Percentiles rank a stretch among this genome's conserved stretches.
phyloP scores from a whole-genome alignment of 805 yeast genomes.

The Saccharomycopsis vini region DNA sequence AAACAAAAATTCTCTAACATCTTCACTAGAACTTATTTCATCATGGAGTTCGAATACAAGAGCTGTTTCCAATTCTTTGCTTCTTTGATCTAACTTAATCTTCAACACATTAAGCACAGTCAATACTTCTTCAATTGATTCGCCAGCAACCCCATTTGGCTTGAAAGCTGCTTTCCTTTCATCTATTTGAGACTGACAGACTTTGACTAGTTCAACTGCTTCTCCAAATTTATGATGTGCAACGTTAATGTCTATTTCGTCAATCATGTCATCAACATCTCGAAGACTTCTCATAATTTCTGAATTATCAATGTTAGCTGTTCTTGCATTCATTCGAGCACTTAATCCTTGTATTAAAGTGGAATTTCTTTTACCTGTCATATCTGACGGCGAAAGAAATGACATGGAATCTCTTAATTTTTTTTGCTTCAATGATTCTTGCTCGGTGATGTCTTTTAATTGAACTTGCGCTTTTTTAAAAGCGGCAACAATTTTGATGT shows the following conservation, averaged over 20 bases:
- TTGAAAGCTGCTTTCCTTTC: slow-evolving; percentile 15
- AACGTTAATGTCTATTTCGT: slow-evolving; percentile 59
- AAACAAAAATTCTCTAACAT: slow-evolving; percentile 14
- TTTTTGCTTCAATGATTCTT: slow-evolving; percentile 37
- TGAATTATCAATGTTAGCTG: slow-evolving; percentile 41
- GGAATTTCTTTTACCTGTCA: slow-evolving; percentile 23
- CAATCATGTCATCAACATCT: slow-evolving; percentile 50
- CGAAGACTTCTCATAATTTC: slow-evolving; percentile 38
- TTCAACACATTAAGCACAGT: slow-evolving; percentile 33
- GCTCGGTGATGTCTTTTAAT: slow-evolving; percentile 44
- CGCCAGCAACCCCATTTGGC: background rate
- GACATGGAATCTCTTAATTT: slow-evolving; percentile 37
- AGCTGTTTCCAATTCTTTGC: slow-evolving; percentile 11
- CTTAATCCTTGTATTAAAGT: slow-evolving; percentile 49
- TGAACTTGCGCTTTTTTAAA: slow-evolving; percentile 56
- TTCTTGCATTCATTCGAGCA: slow-evolving; percentile 51
- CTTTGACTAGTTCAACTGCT: slow-evolving; percentile 29
- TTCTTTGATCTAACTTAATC: slow-evolving; percentile 29
- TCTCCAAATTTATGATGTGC: slow-evolving; percentile 49
- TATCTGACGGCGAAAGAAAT: slow-evolving; percentile 27
- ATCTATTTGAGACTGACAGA: slow-evolving; percentile 17
- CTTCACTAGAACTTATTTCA: slow-evolving; percentile 15
- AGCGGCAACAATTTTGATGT: slow-evolving; percentile 42
- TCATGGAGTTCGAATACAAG: slow-evolving; percentile 18
- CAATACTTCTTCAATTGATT: slow-evolving; percentile 8